Evolutionary conservation across 2,329 filamentous ascomycete genomes (phyloP), one percentile per base, ranked within the genome.

Genomic region (Hypomyces perniciosus): DNA sequence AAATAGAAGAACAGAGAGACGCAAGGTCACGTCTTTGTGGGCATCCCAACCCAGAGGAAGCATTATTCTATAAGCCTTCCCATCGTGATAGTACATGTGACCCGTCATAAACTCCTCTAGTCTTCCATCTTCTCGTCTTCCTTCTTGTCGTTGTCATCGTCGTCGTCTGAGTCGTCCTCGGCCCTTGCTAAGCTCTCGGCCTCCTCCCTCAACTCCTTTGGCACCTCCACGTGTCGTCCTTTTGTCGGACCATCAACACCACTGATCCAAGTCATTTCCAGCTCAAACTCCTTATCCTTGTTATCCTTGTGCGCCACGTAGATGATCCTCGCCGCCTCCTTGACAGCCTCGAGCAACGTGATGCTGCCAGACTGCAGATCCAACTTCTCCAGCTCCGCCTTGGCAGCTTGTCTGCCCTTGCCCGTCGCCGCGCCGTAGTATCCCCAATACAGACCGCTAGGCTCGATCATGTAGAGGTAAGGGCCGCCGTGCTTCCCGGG

Each of bases 221-320:
- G 93, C 52, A 99, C 93, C 72, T 95, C 90, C 71, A 92, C 80
- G 67, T 99, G 93, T 62, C 85, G 83, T 56, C 93, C 93, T 75
- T 95, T 92, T 56, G 91, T 97, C 34, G 91, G 90, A 5, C 91
- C 92, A 58, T 88, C 82, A 44, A 84, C 72, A 48, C 80, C 82
- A 71, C 90, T 96, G 69, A 97, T 88, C 93, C 93, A 99, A 53
- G 89, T 95, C 90, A 99, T 95, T 77, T 99, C 93, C 54, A 99
- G 78, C 82, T 99, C 93, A 65, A 97, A 99, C 59, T 97, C 93
- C 79, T 99, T 99, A 74, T 97, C 93, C 77, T 97, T 97, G 79
- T 92, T 97, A 71, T 99, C 93, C 70, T 97, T 93, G 68, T 99
- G 93, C 44, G 92, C 91, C 54, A 96, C 83, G 69, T 96, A 95